These are phyloP conservation scores for Vinca major DNA, from an alignment of 305 asterid species.

Conservation along the genomic window DNA sequence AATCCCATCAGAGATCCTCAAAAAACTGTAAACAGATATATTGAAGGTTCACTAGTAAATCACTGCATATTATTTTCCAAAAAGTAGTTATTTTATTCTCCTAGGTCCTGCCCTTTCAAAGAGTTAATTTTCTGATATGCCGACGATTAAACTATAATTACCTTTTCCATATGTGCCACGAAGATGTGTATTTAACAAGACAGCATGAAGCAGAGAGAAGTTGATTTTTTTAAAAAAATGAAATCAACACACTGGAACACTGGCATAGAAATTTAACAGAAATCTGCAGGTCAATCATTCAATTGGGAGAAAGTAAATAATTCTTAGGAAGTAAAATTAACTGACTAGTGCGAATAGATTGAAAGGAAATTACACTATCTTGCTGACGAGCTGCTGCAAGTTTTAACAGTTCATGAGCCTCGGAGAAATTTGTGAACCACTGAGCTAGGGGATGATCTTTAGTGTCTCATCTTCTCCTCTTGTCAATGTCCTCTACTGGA, in stretches of 20 bases:
- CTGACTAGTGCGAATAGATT: too few relatives aligned
- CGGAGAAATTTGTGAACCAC: constrained; percentile 80
- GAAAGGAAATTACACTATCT: constrained; percentile 29
- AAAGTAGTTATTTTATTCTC: constrained; percentile 5
- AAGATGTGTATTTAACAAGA: not conserved
- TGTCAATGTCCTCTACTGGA: constrained; percentile 52
- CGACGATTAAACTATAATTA: not conserved
- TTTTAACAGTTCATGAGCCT: constrained; percentile 84
- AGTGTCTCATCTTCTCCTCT: constrained; percentile 52
- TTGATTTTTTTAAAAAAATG: not conserved
- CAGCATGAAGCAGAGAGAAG: not conserved
- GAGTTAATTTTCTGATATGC: not conserved
- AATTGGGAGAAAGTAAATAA: not conserved
- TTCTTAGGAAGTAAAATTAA: not conserved
- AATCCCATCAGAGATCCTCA: too few relatives aligned
- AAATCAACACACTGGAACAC: not conserved
- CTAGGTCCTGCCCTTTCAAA: not conserved
- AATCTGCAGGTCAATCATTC: constrained; percentile 1
- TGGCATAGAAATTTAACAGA: not conserved
- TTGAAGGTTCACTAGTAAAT: too few relatives aligned
- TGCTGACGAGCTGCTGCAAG: constrained; percentile 94
- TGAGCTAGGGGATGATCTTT: constrained; percentile 75
- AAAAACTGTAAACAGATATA: too few relatives aligned
- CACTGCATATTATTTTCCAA: not conserved
- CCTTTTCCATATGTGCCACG: not conserved